phyloP scores from a whole-genome alignment of 2,329 filamentous ascomycete genomes.

The Hypoxylon sp. region DNA sequence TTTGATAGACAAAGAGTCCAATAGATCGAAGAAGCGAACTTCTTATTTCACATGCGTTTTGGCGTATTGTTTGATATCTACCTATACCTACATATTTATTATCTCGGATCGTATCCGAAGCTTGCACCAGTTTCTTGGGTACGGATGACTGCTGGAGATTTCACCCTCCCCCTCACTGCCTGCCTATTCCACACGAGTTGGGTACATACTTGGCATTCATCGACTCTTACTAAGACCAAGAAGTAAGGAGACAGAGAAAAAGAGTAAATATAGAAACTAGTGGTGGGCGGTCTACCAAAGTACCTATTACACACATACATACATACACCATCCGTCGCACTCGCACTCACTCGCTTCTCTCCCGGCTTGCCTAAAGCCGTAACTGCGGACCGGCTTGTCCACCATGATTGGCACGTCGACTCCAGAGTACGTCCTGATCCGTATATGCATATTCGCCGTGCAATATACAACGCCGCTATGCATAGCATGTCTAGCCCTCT shows the following conservation, averaged over 20 bases:
- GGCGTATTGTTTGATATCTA: too few species aligned
- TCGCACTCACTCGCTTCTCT: too few species aligned
- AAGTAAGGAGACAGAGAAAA: conserved; percentile 2
- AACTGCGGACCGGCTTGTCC: conserved; percentile 33
- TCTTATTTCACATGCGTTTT: neutral
- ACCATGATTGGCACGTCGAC: conserved; percentile 46
- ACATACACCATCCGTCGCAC: conserved; percentile 15
- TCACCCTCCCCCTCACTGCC: too few species aligned
- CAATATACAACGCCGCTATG: conserved; percentile 56
- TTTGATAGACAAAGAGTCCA: neutral
- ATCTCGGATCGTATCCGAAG: too few species aligned
- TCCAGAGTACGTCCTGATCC: conserved; percentile 56
- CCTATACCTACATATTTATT: too few species aligned
- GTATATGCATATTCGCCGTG: conserved; percentile 53
- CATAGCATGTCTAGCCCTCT: conserved; percentile 43
- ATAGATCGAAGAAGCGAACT: neutral
- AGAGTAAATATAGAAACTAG: too few species aligned
- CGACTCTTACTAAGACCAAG: neutral
- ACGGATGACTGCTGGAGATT: neutral
- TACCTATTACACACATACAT: conserved; percentile 1
- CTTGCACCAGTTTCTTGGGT: conserved; percentile 1
- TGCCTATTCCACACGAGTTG: too few species aligned
- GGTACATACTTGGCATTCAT: neutral
- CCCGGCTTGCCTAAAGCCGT: conserved; percentile 32
- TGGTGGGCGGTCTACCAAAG: conserved; percentile 9